Base-by-base conservation (phyloP, 1,284 basidiomycete genomes). In the Rhodotorula sp. region DNA sequence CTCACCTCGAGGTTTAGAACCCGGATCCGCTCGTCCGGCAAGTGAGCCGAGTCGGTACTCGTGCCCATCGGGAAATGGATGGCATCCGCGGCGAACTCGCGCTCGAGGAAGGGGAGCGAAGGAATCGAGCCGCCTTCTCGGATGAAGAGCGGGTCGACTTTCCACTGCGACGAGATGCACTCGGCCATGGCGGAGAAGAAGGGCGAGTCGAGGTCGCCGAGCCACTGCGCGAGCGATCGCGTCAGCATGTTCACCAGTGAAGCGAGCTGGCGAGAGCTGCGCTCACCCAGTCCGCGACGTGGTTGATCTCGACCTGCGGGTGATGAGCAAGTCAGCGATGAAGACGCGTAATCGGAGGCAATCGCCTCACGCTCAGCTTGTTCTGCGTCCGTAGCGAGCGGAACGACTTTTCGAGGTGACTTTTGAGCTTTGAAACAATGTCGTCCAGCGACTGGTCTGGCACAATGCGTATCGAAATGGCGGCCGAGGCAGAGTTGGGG, bases 41-140 rank as follows among this genome's bases (percentile, higher is more conserved):
- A 68, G 75, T 82, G 81, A 0, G 81, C 81, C 59, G 79, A 79
- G 61, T 70, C 64, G 49, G 53, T 67, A 58, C 73, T 72, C 78
- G 92, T 90, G 0, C 92, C 93, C 82, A 95, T 88, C 0, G 93
- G 93, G 6, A 95, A 84, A 79, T 95, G 93, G 22, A 95, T 83
- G 0, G 91, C 91, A 64, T 86, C 80, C 0, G 83, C 84, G 6
- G 78, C 77, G 59, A 99, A 92, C 78, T 90, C 89, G 77, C 94
- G 92, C 80, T 98, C 95, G 4, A 99, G 84, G 80, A 89, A 94
- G 0, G 93, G 93, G 1, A 98, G 60, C 53, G 47, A 66, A 24
- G 66, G 68, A 53, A 71, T 66, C 67, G 59, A 74, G 30, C 95
- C 95, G 77, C 95, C 95, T 83, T 99, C 95, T 53, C 94, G 85